Evolutionary conservation across 1,284 basidiomycete genomes (phyloP).

Genomic region (Puccinia polysora): DNA sequence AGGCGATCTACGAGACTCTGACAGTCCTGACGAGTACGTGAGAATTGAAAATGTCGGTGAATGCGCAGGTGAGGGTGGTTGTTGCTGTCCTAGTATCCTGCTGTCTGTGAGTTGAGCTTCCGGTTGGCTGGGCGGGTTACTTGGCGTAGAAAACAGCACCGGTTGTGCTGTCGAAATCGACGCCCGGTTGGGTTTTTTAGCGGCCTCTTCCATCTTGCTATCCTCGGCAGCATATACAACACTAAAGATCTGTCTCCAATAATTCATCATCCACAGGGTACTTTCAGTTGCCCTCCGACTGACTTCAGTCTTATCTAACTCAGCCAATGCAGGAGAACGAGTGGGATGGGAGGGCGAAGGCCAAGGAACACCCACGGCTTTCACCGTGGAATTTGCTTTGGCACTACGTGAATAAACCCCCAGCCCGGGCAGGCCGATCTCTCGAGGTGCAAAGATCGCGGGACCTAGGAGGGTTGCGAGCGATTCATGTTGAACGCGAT

Average conservation of each 20-base stretch:
- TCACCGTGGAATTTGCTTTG: background rate
- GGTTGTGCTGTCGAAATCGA: background rate
- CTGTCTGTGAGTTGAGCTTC: too few relatives aligned
- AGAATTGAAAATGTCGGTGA: background rate
- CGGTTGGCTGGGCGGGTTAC: background rate
- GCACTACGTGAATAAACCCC: conserved; percentile 15
- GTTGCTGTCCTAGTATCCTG: background rate
- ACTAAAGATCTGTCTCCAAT: background rate
- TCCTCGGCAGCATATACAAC: background rate
- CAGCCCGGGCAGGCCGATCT: conserved; percentile 29
- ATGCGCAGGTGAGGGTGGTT: background rate
- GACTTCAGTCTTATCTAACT: background rate
- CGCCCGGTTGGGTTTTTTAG: background rate
- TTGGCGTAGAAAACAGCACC: too few relatives aligned
- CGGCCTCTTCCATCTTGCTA: background rate
- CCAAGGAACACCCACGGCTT: too few relatives aligned
- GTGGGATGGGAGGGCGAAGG: background rate
- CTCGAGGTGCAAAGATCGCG: conserved; percentile 14
- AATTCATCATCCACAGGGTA: conserved; percentile 21
- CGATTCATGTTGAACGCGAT: conserved; percentile 29
- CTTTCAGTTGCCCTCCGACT: conserved; percentile 11
- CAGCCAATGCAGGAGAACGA: conserved; percentile 3
- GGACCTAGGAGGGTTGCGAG: conserved; percentile 25
- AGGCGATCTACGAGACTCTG: background rate
- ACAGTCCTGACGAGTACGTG: background rate